These are phyloP conservation scores for Cytospora schulzeri DNA, from an alignment of 2,329 filamentous ascomycete genomes.

Conservation along the genomic window DNA sequence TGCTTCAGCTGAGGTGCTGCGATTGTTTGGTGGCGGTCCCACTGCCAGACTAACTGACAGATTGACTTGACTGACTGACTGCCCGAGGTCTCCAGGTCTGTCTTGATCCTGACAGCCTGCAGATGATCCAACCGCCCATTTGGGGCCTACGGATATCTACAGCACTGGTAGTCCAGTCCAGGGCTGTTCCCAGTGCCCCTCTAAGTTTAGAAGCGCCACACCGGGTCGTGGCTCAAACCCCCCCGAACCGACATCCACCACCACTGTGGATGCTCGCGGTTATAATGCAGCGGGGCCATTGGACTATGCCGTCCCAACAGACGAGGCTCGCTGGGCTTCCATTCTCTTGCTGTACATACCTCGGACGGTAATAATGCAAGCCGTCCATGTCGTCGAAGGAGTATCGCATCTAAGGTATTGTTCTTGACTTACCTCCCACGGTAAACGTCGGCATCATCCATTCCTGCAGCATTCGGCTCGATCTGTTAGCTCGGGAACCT, in stretches of 20 bases:
- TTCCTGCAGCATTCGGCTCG: not conserved
- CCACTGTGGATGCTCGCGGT: not conserved
- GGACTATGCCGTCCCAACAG: not conserved
- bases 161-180: too few species aligned
- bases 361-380: not conserved
- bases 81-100: not conserved
- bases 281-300: not conserved
- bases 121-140: not conserved
- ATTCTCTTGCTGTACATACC: not conserved
- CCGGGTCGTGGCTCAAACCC: slow-evolving; percentile 8
- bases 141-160: not conserved
- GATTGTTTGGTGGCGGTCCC: too few species aligned
- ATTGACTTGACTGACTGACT: too few species aligned
- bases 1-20: not conserved
- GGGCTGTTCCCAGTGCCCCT: not conserved
- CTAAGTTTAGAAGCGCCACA: slow-evolving; percentile 18
- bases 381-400: not conserved
- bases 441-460: too few species aligned
- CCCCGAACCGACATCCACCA: slow-evolving; percentile 5
- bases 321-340: not conserved
- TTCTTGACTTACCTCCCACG: too few species aligned
- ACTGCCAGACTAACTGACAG: too few species aligned
- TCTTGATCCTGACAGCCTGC: slow-evolving; percentile 9
- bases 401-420: not conserved
- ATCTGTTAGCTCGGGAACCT: not conserved